Evolutionary conservation across 2,329 filamentous ascomycete species (phyloP).

Genomic region (Epichloe brachyelytri): DNA sequence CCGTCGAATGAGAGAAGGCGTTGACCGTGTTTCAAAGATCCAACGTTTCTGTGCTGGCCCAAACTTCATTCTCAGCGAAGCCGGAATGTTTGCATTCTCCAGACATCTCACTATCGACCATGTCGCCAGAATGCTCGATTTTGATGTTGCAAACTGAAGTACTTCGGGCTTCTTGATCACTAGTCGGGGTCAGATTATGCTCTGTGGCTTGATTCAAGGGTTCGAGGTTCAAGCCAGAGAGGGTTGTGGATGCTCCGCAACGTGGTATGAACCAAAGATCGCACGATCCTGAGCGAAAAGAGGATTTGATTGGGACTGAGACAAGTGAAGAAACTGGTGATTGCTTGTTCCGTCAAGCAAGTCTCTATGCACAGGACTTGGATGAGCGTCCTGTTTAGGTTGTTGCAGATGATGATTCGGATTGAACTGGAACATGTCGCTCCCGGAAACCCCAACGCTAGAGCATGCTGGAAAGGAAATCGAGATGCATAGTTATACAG

Average conservation of each 20-base stretch:
- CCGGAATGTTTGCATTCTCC: constrained; percentile 14
- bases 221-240: constrained; percentile 18
- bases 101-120: constrained; percentile 9
- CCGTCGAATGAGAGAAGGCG: neutral
- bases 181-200: constrained; percentile 6
- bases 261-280: constrained; percentile 16
- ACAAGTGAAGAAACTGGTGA: constrained; percentile 15
- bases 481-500: constrained; percentile 19
- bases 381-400: constrained; percentile 16
- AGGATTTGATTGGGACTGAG: constrained; percentile 20
- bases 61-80: constrained; percentile 6
- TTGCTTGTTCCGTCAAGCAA: constrained; percentile 9
- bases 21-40: constrained; percentile 1
- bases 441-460: constrained; percentile 12
- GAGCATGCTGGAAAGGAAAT: constrained; percentile 12
- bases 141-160: constrained; percentile 11
- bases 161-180: constrained; percentile 7
- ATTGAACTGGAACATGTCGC: constrained; percentile 17
- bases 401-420: constrained; percentile 12
- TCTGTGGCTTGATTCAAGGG: constrained; percentile 15
- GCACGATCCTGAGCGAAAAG: constrained; percentile 20
- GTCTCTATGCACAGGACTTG: constrained; percentile 10
- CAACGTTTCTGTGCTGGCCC: constrained; percentile 4
- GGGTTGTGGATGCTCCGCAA: constrained; percentile 11
- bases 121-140: constrained; percentile 14